A percentile compares a stretch with the other conserved stretches of the same genome.
Evolutionary conservation across 495 filamentous ascomycete species (phyloP).

Genomic region (Extremus antarcticus): DNA sequence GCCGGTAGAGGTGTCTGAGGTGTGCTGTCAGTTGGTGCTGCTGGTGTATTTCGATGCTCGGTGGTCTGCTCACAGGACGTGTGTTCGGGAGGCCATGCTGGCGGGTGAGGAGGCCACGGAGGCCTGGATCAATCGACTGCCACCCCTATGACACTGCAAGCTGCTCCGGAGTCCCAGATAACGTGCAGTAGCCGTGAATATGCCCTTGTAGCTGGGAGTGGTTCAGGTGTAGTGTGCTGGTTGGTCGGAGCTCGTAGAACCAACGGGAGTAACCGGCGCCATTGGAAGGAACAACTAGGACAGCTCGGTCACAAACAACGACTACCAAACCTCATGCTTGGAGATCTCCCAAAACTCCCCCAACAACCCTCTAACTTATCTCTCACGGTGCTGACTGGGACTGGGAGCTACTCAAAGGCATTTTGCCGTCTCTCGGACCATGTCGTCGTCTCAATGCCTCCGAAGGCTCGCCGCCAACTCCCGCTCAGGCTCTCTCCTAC

Average conservation of each 20-base stretch:
- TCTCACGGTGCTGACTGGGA: not conserved
- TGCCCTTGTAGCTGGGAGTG: no score
- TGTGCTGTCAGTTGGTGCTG: not conserved
- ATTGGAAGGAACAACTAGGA: not conserved
- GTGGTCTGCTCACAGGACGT: constrained; percentile 17
- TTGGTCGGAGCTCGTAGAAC: no score
- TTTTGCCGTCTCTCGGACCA: constrained; percentile 18
- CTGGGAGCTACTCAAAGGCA: constrained; percentile 14
- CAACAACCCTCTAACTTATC: not conserved
- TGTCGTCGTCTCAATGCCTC: constrained; percentile 32
- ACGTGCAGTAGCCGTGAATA: not conserved
- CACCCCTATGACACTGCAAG: not conserved
- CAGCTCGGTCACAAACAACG: not conserved
- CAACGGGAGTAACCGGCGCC: not conserved
- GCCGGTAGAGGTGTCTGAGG: constrained; percentile 78
- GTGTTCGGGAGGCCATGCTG: constrained; percentile 13
- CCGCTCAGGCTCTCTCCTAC: constrained; percentile 20
- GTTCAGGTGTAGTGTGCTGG: no score
- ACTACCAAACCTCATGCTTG: not conserved
- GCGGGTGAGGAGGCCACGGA: not conserved
- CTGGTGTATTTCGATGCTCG: not conserved
- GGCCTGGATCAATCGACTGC: not conserved
- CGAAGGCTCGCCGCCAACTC: constrained; percentile 25
- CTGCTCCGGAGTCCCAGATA: not conserved
- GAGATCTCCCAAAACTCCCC: not conserved